Conservation (phyloP, 2,329 filamentous ascomycete species). For the Exophiala sideris region DNA sequence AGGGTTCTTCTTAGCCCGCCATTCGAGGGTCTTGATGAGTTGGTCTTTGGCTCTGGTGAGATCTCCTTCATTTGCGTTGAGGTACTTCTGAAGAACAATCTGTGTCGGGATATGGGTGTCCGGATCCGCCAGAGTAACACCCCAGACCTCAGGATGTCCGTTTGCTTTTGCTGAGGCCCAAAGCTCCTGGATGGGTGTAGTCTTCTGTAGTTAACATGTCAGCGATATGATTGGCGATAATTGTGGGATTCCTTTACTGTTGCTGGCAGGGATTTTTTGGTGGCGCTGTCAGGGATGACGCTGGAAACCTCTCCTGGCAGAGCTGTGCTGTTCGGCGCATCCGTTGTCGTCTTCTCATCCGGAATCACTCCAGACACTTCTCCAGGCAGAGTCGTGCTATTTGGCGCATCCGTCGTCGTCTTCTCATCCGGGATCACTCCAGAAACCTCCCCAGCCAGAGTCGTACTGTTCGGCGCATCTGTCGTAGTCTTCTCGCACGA, state of each 20-base stretch:
- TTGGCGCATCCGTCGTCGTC: not conserved
- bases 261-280: not conserved
- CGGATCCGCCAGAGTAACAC: slow-evolving; percentile 59
- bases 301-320: slow-evolving; percentile 15
- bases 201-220: slow-evolving; percentile 5
- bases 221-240: slow-evolving; percentile 6
- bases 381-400: not conserved
- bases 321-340: slow-evolving; percentile 19
- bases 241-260: slow-evolving; percentile 17
- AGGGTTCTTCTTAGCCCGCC: slow-evolving; percentile 76
- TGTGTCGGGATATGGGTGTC: slow-evolving; percentile 66
- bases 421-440: slow-evolving; percentile 7
- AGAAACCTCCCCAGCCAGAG: slow-evolving; percentile 1
- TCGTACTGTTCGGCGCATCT: slow-evolving; percentile 1
- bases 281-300: slow-evolving; percentile 7
- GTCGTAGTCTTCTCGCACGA: not conserved
- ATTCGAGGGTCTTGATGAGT: slow-evolving; percentile 73
- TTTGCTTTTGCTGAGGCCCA: slow-evolving; percentile 33
- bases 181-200: slow-evolving; percentile 24
- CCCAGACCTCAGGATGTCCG: slow-evolving; percentile 78
- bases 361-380: slow-evolving; percentile 1
- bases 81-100: slow-evolving; percentile 86
- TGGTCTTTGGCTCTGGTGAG: slow-evolving; percentile 71
- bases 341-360: slow-evolving; percentile 14
- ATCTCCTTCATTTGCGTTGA: slow-evolving; percentile 82